phyloP scores from a whole-genome alignment of 148 eudicot species.

The Amaranthus palmeri region DNA sequence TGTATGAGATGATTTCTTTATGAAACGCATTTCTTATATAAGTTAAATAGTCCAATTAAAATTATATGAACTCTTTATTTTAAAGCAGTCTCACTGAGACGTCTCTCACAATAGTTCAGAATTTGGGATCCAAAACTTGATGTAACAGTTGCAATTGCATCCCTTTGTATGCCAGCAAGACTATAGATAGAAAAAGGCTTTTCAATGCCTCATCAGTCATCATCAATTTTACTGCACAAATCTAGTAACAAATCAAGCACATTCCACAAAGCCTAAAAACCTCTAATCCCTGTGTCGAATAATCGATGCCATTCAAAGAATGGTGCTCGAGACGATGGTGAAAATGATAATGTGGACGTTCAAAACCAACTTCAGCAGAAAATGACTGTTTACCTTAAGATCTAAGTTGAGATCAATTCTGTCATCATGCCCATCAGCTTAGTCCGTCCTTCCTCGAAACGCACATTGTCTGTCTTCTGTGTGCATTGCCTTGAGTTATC shows the following conservation, averaged over 20 bases:
- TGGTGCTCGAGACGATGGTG: too few relatives aligned
- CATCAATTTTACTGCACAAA: constrained; percentile 9
- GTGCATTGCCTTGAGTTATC: constrained; percentile 23
- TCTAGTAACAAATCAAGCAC: not conserved
- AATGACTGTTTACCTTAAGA: constrained; percentile 33
- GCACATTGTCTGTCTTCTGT: constrained; percentile 15
- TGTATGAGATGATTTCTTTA: too few relatives aligned
- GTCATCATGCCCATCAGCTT: constrained; percentile 35
- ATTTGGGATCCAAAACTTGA: not conserved
- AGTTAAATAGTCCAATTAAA: not conserved
- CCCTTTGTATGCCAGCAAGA: constrained; percentile 9
- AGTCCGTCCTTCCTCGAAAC: constrained; percentile 33
- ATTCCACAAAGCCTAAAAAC: too few relatives aligned
- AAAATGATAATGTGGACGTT: constrained; percentile 10
- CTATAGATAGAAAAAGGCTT: not conserved
- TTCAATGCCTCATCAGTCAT: too few relatives aligned
- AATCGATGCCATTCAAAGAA: not conserved
- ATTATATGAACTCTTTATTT: not conserved
- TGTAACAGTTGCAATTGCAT: not conserved
- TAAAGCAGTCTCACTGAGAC: too few relatives aligned
- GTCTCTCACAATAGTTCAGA: not conserved
- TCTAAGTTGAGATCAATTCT: constrained; percentile 30
- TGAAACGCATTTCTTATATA: not conserved
- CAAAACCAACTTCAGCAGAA: constrained; percentile 44
- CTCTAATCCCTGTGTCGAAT: too few relatives aligned